Percentiles rank a stretch among this genome's conserved stretches.
These are phyloP conservation scores for Penicillium verhagenii DNA, from an alignment of 495 filamentous ascomycete genomes.

Conservation along the genomic window DNA sequence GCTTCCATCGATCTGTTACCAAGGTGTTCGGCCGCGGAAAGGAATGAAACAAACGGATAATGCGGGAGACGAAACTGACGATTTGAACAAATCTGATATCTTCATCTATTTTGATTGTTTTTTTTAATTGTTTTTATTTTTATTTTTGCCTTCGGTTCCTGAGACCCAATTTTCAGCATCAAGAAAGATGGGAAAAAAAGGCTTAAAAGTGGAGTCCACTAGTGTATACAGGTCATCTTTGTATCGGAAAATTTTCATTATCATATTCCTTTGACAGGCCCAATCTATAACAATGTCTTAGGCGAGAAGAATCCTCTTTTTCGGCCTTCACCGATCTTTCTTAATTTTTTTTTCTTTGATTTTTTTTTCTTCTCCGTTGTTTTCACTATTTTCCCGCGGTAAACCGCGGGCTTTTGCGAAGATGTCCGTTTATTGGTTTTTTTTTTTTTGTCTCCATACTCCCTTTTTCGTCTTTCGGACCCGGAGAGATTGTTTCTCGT, in stretches of 20 bases:
- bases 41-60: too few species aligned
- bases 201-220: constrained; percentile 1
- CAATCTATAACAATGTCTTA: too few species aligned
- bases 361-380: too few species aligned
- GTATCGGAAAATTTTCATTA: neutral
- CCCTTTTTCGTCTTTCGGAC: too few species aligned
- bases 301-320: neutral
- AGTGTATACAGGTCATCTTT: too few species aligned
- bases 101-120: neutral
- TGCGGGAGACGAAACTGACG: too few species aligned
- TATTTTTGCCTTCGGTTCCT: constrained; percentile 11
- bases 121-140: neutral
- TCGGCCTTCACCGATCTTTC: neutral
- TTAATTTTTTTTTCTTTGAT: too few species aligned
- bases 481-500: neutral
- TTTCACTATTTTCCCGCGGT: neutral
- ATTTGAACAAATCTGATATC: neutral
- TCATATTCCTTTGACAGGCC: too few species aligned
- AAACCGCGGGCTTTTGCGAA: neutral
- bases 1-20: neutral
- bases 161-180: constrained; percentile 2
- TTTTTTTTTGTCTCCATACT: neutral
- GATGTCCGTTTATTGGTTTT: too few species aligned
- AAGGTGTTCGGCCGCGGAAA: constrained; percentile 4
- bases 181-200: too few species aligned